These are phyloP conservation scores for Colletotrichum ledebouriae DNA, from an alignment of 2,329 filamentous ascomycete species.

Conservation along the genomic window DNA sequence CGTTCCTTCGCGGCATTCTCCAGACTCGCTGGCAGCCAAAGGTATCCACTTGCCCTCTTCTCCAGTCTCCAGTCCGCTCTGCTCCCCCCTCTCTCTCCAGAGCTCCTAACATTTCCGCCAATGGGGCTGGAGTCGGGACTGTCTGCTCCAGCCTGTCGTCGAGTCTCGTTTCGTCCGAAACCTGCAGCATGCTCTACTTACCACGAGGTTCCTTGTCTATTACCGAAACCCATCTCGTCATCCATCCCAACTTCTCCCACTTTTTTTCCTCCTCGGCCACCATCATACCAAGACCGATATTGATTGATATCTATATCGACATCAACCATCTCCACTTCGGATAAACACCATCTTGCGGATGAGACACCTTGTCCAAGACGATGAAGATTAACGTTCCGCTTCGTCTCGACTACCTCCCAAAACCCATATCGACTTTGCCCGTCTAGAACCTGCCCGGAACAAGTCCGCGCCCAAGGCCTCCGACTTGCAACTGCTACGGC, in stretches of 20 bases:
- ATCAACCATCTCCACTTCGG: constrained; percentile 11
- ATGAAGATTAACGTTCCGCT: neutral
- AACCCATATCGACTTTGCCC: constrained; percentile 4
- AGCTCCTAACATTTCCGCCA: too few relatives aligned
- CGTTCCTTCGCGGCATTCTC: constrained; percentile 32
- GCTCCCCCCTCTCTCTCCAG: neutral
- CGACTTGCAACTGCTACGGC: constrained; percentile 7
- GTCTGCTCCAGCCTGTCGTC: constrained; percentile 11
- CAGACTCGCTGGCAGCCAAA: constrained; percentile 11
- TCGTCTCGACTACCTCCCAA: constrained; percentile 1
- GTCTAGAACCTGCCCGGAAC: constrained; percentile 23
- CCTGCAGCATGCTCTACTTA: constrained; percentile 11
- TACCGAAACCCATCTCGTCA: constrained; percentile 40
- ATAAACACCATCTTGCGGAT: constrained; percentile 12
- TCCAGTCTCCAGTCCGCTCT: constrained; percentile 21
- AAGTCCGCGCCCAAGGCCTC: constrained; percentile 20
- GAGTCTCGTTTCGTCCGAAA: constrained; percentile 5
- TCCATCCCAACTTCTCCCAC: constrained; percentile 16
- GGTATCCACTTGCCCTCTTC: neutral
- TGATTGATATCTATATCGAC: constrained; percentile 20
- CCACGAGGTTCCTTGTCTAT: constrained; percentile 25
- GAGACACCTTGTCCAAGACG: neutral
- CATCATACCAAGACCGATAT: constrained; percentile 17
- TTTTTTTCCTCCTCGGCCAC: constrained; percentile 8
- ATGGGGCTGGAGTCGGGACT: constrained; percentile 4